These are phyloP conservation scores for Moniliella sp. DNA, from an alignment of 1,284 basidiomycete species.

Conservation along the genomic window DNA sequence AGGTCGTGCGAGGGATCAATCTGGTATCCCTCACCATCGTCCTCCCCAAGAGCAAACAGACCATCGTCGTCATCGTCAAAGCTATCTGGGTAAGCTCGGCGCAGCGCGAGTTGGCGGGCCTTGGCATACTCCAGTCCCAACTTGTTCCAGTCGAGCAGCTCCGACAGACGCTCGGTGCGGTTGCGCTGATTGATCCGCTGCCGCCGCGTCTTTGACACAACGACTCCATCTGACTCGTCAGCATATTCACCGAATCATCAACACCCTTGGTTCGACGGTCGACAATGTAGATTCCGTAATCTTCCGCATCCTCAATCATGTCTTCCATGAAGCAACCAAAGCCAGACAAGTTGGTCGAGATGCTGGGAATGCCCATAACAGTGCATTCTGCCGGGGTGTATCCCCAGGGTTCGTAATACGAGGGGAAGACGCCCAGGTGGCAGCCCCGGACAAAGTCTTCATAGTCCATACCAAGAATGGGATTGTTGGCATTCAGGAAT, in stretches of 20 bases:
- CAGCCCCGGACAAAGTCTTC: conserved; percentile 96
- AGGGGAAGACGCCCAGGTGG: conserved; percentile 90
- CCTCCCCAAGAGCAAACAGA: conserved; percentile 42
- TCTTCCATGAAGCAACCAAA: conserved; percentile 98
- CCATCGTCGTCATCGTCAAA: conserved; percentile 49
- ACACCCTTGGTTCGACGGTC: conserved; percentile 68
- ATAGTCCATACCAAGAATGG: conserved; percentile 85
- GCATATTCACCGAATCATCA: conserved; percentile 64
- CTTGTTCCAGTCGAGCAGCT: conserved; percentile 91
- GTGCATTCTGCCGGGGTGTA: conserved; percentile 46
- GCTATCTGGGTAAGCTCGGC: conserved; percentile 81
- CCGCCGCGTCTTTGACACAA: conserved; percentile 74
- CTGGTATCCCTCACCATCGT: conserved; percentile 47
- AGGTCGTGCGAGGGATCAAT: conserved; percentile 67
- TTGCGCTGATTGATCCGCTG: conserved; percentile 96
- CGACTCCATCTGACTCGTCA: conserved; percentile 30
- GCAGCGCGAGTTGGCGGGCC: conserved; percentile 68
- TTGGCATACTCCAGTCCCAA: conserved; percentile 92
- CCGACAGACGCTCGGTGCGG: conserved; percentile 55
- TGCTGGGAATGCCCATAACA: conserved; percentile 82
- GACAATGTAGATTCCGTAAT: conserved; percentile 58
- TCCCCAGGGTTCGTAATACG: conserved; percentile 79
- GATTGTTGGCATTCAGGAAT: conserved; percentile 91
- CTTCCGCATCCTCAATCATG: conserved; percentile 54
- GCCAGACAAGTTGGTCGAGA: conserved; percentile 89